Conservation (phyloP, 2,329 filamentous ascomycete genomes). For the Trichoderma citrinoviride region DNA sequence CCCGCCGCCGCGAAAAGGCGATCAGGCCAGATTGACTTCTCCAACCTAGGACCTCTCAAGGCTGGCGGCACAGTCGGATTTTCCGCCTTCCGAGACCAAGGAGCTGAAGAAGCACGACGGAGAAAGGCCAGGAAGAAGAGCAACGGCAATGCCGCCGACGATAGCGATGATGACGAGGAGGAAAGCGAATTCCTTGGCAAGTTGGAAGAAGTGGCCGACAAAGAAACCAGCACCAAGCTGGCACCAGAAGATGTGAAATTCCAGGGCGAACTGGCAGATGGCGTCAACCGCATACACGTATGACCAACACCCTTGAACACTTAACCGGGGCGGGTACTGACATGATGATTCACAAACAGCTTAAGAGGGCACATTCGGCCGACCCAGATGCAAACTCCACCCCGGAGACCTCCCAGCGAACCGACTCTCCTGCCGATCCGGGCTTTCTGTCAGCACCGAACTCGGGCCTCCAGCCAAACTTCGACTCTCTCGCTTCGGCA, state of each 20-base stretch:
- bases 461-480: slow-evolving; percentile 29
- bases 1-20: slow-evolving; percentile 68
- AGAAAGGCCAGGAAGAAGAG: slow-evolving; percentile 60
- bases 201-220: slow-evolving; percentile 63
- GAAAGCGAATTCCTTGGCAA: slow-evolving; percentile 60
- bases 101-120: slow-evolving; percentile 54
- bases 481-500: slow-evolving; percentile 38
- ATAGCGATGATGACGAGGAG: slow-evolving; percentile 75
- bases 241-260: slow-evolving; percentile 70
- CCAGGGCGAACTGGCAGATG: slow-evolving; percentile 73
- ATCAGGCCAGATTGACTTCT: slow-evolving; percentile 81
- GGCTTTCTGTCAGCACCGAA: slow-evolving; percentile 25
- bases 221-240: slow-evolving; percentile 57
- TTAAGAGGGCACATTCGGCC: slow-evolving; percentile 76
- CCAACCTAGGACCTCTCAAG: slow-evolving; percentile 79
- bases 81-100: slow-evolving; percentile 76
- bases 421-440: slow-evolving; percentile 37
- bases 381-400: slow-evolving; percentile 56
- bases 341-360: slow-evolving; percentile 44
- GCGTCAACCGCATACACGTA: slow-evolving; percentile 79
- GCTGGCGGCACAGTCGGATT: slow-evolving; percentile 87
- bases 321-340: slow-evolving; percentile 1
- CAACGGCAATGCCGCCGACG: slow-evolving; percentile 65
- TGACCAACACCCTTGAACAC: slow-evolving; percentile 29
- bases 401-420: slow-evolving; percentile 37